Evolutionary conservation across 176 grass and related monocot species (phyloP), one percentile per base, ranked within the genome.

Genomic region (Puya raimondii): DNA sequence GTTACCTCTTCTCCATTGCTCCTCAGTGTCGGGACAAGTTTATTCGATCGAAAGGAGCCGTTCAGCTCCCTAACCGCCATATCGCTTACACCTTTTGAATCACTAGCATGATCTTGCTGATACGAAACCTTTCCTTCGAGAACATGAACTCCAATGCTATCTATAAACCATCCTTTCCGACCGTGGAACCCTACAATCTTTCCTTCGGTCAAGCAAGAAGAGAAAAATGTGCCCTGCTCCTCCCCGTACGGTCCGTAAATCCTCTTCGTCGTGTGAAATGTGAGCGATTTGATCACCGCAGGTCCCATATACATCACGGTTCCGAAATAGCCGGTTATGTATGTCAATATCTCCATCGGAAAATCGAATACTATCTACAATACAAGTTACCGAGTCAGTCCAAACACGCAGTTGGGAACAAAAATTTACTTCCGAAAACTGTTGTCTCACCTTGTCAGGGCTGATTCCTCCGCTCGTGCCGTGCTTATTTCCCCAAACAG

Each of bases 211-310:
- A 99, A 59, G 29, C 84, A 85, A 75, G 86, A 88, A 9, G 94
- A 90, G 72, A 99, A 93, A 81, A 99, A 99, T 0, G 76, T 84
- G 33, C 89, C 89, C 13, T 81, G 76, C 71, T 99, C 82, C 11
- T 91, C 94, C 16, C 94, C 94, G 1, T 83, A 99, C 11, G 89
- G 94, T 1, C 94, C 89, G 7, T 99, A 76, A 54, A 33, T 78
- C 75, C 66, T 97, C 75, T 86, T 99, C 10, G 89, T 99, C 2
- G 89, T 91, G 87, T 99, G 94, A 86, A 93, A 93, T 26, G 75
- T 86, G 42, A 93, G 68, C 2, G 94, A 93, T 63, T 82, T 90
- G 67, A 99, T 68, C 22, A 81, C 89, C n/a, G 72, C 90, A 13
- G 84, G 90, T 0, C 94, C 94, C 87, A 93, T 93, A 14, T 89